Evolutionary conservation across 768 basidiomycete genomes (phyloP).

Genomic region (Macrolepiota albuminosa): DNA sequence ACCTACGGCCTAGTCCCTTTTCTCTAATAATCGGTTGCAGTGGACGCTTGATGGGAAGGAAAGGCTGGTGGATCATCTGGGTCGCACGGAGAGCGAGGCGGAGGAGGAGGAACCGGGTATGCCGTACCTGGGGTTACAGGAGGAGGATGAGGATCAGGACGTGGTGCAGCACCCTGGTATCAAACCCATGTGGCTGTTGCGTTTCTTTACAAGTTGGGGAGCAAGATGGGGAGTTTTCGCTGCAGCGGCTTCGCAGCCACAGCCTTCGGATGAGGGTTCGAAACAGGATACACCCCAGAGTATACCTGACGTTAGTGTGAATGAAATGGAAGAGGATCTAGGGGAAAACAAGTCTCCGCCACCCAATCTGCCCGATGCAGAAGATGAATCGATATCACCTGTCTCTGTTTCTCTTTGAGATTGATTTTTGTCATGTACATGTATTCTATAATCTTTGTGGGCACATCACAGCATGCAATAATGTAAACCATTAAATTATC

Average conservation of each 20-base stretch:
- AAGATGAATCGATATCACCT: conserved; percentile 2
- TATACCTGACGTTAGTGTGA: not conserved
- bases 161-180: conserved; percentile 54
- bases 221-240: conserved; percentile 48
- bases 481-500: conserved; percentile 17
- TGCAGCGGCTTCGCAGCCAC: conserved; percentile 21
- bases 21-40: conserved; percentile 48
- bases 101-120: conserved; percentile 54
- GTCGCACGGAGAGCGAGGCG: conserved; percentile 72
- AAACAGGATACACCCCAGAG: conserved; percentile 1
- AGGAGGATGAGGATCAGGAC: conserved; percentile 50
- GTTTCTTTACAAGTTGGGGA: conserved; percentile 76
- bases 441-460: not conserved
- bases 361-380: not conserved
- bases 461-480: conserved; percentile 2
- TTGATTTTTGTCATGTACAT: not conserved
- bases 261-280: conserved; percentile 5
- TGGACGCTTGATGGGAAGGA: conserved; percentile 64
- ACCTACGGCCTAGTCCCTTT: conserved; percentile 18
- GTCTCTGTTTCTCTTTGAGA: conserved; percentile 1
- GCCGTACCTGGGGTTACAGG: conserved; percentile 21
- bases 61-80: conserved; percentile 59
- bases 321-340: not conserved
- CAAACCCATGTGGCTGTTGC: conserved; percentile 73
- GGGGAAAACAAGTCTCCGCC: not conserved